phyloP scores from a whole-genome alignment of 495 filamentous ascomycete species.

The Jackrogersella minutella region DNA sequence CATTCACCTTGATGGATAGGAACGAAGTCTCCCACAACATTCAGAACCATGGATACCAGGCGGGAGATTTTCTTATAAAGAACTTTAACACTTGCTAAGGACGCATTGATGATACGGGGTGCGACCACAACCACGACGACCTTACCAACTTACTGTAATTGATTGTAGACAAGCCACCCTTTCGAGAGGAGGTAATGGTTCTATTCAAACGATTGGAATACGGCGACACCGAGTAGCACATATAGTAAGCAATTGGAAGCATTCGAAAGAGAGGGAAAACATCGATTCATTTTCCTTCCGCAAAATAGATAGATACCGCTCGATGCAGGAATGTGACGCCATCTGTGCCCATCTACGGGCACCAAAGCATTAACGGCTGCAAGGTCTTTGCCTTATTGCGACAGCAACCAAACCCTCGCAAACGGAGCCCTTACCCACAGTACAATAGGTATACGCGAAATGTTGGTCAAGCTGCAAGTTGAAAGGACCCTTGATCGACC shows the following conservation, averaged over 20 bases:
- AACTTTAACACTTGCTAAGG: neutral
- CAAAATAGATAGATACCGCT: neutral
- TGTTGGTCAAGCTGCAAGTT: slow-evolving; percentile 12
- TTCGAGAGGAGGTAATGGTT: neutral
- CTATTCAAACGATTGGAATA: neutral
- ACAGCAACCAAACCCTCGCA: neutral
- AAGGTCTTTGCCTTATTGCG: slow-evolving; percentile 4
- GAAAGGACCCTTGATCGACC: slow-evolving; percentile 36
- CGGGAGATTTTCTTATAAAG: slow-evolving; percentile 10
- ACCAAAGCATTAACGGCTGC: neutral
- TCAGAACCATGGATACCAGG: slow-evolving; percentile 20
- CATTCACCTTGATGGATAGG: slow-evolving; percentile 11
- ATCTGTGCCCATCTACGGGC: no score
- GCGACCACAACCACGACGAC: slow-evolving; percentile 2
- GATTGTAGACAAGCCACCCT: neutral
- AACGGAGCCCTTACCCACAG: slow-evolving; percentile 10
- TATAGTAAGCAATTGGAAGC: slow-evolving; percentile 29
- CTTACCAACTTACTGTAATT: slow-evolving; percentile 28
- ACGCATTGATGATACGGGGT: slow-evolving; percentile 8
- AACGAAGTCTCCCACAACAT: neutral
- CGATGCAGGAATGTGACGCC: slow-evolving; percentile 4
- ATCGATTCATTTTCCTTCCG: neutral
- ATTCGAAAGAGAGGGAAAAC: neutral
- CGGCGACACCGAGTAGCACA: slow-evolving; percentile 10
- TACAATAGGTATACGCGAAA: slow-evolving; percentile 5